Conservation (phyloP, 2,329 filamentous ascomycete genomes). For the Colletotrichum lupini region DNA sequence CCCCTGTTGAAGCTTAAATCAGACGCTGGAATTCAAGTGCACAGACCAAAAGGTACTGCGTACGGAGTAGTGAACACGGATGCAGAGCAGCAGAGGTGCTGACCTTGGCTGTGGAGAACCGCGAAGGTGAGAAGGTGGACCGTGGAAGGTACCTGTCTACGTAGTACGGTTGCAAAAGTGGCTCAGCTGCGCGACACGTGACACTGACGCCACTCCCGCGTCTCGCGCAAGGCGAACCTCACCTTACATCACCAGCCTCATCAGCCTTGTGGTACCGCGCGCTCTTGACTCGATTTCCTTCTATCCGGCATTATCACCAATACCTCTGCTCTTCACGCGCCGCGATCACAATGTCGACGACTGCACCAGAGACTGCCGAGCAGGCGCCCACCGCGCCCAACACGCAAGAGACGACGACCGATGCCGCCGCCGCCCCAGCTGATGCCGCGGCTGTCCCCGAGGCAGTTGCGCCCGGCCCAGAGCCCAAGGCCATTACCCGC, state of each 20-base stretch:
- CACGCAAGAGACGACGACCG: conserved; percentile 21
- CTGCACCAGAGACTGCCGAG: conserved; percentile 46
- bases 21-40: not conserved
- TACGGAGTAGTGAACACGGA: too few species aligned
- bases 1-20: not conserved
- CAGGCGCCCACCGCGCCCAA: conserved; percentile 39
- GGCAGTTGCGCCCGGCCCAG: conserved; percentile 61
- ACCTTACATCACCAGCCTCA: conserved; percentile 31
- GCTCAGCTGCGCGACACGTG: not conserved
- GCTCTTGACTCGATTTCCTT: not conserved
- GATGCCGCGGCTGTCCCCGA: conserved; percentile 43
- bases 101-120: not conserved
- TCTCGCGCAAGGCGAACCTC: not conserved
- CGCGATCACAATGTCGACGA: conserved; percentile 46
- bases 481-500: conserved; percentile 77
- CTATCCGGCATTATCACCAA: conserved; percentile 12
- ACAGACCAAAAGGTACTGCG: not conserved
- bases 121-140: not conserved
- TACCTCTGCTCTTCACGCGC: not conserved
- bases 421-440: conserved; percentile 4
- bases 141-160: too few species aligned
- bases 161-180: not conserved
- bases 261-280: conserved; percentile 15
- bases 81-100: not conserved
- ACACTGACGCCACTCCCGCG: not conserved